phyloP scores from a whole-genome alignment of 148 eudicot genomes.

The Rhododendron henanense region DNA sequence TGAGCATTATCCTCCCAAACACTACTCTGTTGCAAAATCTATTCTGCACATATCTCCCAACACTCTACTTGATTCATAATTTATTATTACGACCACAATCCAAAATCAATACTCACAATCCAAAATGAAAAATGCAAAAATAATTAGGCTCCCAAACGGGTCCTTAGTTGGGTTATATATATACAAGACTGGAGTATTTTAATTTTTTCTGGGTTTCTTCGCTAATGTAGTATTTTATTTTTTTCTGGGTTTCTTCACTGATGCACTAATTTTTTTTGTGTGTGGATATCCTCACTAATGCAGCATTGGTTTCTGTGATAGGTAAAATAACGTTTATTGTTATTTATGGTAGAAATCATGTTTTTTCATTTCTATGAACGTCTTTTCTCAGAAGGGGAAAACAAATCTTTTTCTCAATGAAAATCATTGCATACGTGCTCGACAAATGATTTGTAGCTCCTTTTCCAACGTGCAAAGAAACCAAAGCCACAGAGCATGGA shows the following conservation, averaged over 20 bases:
- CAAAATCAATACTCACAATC: too few species aligned
- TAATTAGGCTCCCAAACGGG: too few species aligned
- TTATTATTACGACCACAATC: too few species aligned
- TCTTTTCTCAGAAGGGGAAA: too few species aligned
- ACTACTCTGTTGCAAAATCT: too few species aligned
- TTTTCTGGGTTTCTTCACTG: background rate
- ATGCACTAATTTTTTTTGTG: background rate
- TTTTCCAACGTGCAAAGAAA: background rate
- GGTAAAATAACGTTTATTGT: background rate
- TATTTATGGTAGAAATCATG: background rate
- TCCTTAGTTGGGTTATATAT: background rate
- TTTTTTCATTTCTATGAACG: background rate
- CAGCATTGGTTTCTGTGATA: background rate
- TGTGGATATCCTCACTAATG: background rate
- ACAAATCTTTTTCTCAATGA: background rate
- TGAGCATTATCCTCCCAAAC: too few species aligned
- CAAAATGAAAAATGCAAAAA: too few species aligned
- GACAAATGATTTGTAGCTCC: background rate
- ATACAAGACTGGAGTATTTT: background rate
- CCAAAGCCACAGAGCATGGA: background rate
- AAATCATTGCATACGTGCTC: background rate
- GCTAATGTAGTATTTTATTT: background rate
- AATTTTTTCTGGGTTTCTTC: background rate
- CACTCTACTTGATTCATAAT: too few species aligned
- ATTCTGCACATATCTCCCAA: too few species aligned